These are phyloP conservation scores for Mycena latifolia DNA, from an alignment of 768 basidiomycete species.

Conservation along the genomic window DNA sequence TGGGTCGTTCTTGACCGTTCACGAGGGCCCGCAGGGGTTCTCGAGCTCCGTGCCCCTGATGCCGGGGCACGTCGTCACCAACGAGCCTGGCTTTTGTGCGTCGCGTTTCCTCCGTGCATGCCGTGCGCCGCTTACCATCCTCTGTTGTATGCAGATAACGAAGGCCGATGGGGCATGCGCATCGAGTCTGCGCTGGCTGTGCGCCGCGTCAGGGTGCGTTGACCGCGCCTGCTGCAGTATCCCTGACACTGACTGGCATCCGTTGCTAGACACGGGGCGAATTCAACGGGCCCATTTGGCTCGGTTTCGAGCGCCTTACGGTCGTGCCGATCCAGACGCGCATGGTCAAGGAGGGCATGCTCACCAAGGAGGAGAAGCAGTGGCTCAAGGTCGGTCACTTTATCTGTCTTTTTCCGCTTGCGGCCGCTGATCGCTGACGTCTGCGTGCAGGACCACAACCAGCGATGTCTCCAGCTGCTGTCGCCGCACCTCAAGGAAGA, in stretches of 20 bases:
- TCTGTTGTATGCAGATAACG: constrained; percentile 68
- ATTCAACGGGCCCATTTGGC: constrained; percentile 83
- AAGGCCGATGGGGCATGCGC: constrained; percentile 89
- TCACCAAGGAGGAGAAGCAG: constrained; percentile 85
- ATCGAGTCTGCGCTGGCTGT: constrained; percentile 91
- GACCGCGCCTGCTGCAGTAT: constrained; percentile 1
- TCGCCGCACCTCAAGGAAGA: constrained; percentile 79
- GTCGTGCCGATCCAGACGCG: constrained; percentile 94
- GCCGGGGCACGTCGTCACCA: constrained; percentile 93
- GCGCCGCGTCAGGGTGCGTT: constrained; percentile 66
- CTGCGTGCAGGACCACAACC: constrained; percentile 80
- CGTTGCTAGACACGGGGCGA: constrained; percentile 72
- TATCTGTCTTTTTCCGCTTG: constrained; percentile 16
- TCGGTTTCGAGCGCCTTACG: constrained; percentile 92
- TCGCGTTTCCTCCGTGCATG: constrained; percentile 39
- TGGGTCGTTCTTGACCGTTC: constrained; percentile 87
- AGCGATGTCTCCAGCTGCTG: constrained; percentile 73
- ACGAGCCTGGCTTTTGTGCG: constrained; percentile 95
- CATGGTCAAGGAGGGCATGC: constrained; percentile 88
- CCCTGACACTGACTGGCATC: constrained; percentile 14
- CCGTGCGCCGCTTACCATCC: constrained; percentile 30
- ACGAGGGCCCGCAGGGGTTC: constrained; percentile 89
- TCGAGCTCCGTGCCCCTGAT: constrained; percentile 74
- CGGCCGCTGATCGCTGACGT: not conserved
- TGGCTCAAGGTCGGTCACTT: constrained; percentile 81